These are phyloP conservation scores for Aspergillus panamensis DNA, from an alignment of 495 filamentous ascomycete genomes.

Conservation along the genomic window DNA sequence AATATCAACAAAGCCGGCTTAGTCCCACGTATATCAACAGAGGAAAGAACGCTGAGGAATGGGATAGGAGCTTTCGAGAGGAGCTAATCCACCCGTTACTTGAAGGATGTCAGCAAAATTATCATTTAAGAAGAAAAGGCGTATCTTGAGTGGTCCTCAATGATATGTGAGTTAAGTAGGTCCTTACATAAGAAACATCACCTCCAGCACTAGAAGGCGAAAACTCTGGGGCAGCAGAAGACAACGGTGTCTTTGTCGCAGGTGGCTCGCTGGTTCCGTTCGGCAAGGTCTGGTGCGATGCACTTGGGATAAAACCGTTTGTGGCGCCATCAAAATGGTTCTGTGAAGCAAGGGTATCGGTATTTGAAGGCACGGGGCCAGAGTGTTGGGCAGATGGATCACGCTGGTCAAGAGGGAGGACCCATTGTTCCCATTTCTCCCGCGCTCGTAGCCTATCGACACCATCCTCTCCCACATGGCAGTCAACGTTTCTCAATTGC, in stretches of 20 bases:
- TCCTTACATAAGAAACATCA: slow-evolving; percentile 44
- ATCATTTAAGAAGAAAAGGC: slow-evolving; percentile 12
- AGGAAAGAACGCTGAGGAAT: background rate
- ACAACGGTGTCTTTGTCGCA: slow-evolving; percentile 56
- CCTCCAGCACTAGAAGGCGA: slow-evolving; percentile 51
- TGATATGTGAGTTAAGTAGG: slow-evolving; percentile 45
- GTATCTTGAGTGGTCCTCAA: slow-evolving; percentile 34
- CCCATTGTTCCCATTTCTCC: slow-evolving; percentile 78
- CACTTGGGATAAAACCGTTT: slow-evolving; percentile 33
- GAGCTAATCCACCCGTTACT: slow-evolving; percentile 35
- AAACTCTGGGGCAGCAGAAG: slow-evolving; percentile 74
- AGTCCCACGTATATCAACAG: background rate
- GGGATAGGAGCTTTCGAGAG: slow-evolving; percentile 7
- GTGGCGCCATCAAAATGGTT: slow-evolving; percentile 25
- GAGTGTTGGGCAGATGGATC: slow-evolving; percentile 59
- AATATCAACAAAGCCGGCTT: background rate
- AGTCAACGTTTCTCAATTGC: slow-evolving; percentile 65
- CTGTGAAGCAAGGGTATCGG: slow-evolving; percentile 28
- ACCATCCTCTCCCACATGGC: slow-evolving; percentile 65
- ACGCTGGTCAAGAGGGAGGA: slow-evolving; percentile 60
- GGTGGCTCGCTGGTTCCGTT: slow-evolving; percentile 43
- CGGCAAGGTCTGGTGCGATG: slow-evolving; percentile 20
- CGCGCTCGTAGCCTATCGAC: slow-evolving; percentile 73
- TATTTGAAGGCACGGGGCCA: slow-evolving; percentile 38
- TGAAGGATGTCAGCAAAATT: slow-evolving; percentile 49